Evolutionary conservation across 2,329 filamentous ascomycete species (phyloP), one percentile per base, ranked within the genome.

Genomic region (Xylariaceae sp.): DNA sequence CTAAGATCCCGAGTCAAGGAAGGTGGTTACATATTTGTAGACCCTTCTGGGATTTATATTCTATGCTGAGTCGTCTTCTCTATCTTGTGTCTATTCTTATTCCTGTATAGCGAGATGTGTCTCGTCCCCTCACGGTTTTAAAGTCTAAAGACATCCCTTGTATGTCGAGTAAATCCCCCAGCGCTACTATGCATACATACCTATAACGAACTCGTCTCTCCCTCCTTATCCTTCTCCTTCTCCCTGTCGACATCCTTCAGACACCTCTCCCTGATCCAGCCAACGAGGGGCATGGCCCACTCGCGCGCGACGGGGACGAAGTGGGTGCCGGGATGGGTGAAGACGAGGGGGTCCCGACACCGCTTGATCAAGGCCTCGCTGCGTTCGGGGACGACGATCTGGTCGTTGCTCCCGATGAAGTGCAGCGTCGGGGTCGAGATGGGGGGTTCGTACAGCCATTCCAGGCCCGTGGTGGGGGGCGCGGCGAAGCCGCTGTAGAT

Each of bases 261-360:
- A 44, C 55, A 41, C 47, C 51, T 43, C 34, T 50, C 44, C 38
- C 46, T 48, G 30, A 59, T 27, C 52, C 56, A 94, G 1, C 73
- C 78, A 4, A 83, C 80, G 48, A 94, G 64, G 21, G 83, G 83
- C 69, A 83, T 81, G 14, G 83, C 78, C 74, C 84, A 92, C 50
- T 88, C 83, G 66, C 84, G 87, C 50, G 82, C 78, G 43, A 88
- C 80, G 0, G 90, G 90, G 55, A 96, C 76, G 56, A 94, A 88
- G 61, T 97, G 90, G 0, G 89, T 89, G 6, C 90, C 90, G 1
- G 90, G 89, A 62, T 94, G 88, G 52, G 83, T 74, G 52, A 78
- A 57, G 48, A 77, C 69, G 56, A 69, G 31, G 0, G 71, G 36
- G 77, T 72, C 30, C 62, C 66, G 38, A 59, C 81, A 87, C 32